These are phyloP conservation scores for Alternaria atra DNA, from an alignment of 2,329 filamentous ascomycete genomes.

Conservation along the genomic window DNA sequence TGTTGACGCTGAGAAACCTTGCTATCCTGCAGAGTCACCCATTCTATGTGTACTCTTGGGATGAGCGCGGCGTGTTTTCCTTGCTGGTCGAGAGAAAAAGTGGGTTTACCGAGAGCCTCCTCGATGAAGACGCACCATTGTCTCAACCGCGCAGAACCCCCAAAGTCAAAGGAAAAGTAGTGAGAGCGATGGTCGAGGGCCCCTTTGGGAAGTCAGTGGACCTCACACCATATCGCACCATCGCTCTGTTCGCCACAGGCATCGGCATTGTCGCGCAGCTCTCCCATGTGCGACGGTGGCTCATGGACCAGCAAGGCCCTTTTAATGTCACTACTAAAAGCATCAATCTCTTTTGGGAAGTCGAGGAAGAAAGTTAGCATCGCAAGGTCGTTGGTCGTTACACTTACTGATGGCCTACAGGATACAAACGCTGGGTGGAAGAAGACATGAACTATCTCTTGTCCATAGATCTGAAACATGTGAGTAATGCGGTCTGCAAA, in stretches of 20 bases:
- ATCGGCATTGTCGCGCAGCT: neutral
- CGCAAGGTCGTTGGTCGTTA: neutral
- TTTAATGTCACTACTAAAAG: neutral
- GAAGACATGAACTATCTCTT: neutral
- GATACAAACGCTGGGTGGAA: neutral
- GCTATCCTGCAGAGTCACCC: slow-evolving; percentile 1
- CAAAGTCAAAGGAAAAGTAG: neutral
- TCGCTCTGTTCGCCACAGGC: neutral
- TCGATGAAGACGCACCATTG: neutral
- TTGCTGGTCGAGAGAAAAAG: slow-evolving; percentile 1
- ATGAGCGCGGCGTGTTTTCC: neutral
- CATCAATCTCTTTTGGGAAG: neutral
- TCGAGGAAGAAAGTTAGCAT: neutral
- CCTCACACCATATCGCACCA: neutral
- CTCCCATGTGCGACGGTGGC: neutral
- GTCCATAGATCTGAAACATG: neutral
- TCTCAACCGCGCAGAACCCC: no score
- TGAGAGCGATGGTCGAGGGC: neutral
- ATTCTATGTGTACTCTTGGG: slow-evolving; percentile 2
- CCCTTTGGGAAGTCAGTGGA: slow-evolving; percentile 1
- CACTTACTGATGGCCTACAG: neutral
- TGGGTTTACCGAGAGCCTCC: neutral
- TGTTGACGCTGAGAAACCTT: neutral
- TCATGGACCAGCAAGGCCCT: neutral
- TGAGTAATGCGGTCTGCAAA: neutral